phyloP scores from a whole-genome alignment of 2,329 filamentous ascomycete genomes.

The Ascochyta koolunga region DNA sequence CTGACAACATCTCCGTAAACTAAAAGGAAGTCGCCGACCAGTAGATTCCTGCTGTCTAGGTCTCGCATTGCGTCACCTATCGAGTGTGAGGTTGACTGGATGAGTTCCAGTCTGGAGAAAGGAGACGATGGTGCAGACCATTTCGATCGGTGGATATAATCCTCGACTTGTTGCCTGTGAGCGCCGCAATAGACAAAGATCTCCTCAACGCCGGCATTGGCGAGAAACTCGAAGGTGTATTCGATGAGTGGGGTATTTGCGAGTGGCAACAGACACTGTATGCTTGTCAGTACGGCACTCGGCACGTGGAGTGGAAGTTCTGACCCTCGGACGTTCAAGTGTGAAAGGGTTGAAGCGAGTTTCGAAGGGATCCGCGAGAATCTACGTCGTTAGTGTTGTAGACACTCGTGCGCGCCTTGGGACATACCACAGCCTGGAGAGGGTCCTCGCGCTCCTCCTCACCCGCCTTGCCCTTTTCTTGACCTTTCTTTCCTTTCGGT shows the following conservation, averaged over 20 bases:
- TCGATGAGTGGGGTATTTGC: conserved; percentile 96
- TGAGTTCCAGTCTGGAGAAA: conserved; percentile 81
- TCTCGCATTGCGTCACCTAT: conserved; percentile 95
- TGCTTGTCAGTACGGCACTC: conserved; percentile 26
- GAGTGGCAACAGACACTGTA: conserved; percentile 85
- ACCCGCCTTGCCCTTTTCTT: conserved; percentile 47
- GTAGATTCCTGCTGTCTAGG: conserved; percentile 81
- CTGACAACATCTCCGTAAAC: conserved; percentile 93
- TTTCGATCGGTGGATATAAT: conserved; percentile 80
- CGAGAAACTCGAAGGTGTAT: conserved; percentile 95
- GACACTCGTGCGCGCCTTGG: conserved; percentile 5
- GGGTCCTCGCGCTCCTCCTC: conserved; percentile 67
- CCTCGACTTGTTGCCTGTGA: conserved; percentile 84
- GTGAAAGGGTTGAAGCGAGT: conserved; percentile 90
- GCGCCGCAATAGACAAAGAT: conserved; percentile 91
- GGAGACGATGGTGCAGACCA: conserved; percentile 75
- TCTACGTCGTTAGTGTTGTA: conserved; percentile 55
- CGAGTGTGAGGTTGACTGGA: conserved; percentile 85
- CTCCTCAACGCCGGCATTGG: conserved; percentile 92
- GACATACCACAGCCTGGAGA: conserved; percentile 66
- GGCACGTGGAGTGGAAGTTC: not conserved
- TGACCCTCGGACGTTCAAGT: conserved; percentile 81
- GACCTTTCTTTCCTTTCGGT: conserved; percentile 55
- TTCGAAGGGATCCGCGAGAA: conserved; percentile 94
- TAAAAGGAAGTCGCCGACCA: conserved; percentile 88